These are phyloP conservation scores for Benincasa hispida DNA, from an alignment of 306 rosid genomes.

Conservation along the genomic window DNA sequence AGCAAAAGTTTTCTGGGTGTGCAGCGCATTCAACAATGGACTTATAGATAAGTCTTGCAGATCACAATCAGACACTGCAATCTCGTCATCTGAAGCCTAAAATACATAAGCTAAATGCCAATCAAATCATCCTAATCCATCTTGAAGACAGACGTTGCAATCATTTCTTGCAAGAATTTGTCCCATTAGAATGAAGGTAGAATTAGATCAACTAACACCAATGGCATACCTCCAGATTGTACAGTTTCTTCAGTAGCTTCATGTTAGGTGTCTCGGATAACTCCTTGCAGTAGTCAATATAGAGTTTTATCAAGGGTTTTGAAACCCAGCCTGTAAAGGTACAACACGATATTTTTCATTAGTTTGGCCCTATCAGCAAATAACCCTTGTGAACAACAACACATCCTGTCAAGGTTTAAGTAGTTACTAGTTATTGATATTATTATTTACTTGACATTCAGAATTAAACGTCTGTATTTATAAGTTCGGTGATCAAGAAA, in stretches of 20 bases:
- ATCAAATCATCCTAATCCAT: constrained; percentile 5
- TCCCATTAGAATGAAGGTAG: constrained; percentile 5
- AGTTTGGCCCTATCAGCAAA: neutral
- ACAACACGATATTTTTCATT: constrained; percentile 1
- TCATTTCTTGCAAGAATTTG: constrained; percentile 3
- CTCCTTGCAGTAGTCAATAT: constrained; percentile 60
- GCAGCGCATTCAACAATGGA: constrained; percentile 69
- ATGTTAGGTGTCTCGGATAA: constrained; percentile 54
- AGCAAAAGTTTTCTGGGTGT: constrained; percentile 52
- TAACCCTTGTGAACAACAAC: neutral
- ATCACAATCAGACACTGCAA: constrained; percentile 66
- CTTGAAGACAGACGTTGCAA: neutral
- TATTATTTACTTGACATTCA: neutral
- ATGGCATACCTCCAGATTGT: constrained; percentile 64
- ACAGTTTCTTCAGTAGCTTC: constrained; percentile 71
- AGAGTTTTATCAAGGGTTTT: constrained; percentile 69
- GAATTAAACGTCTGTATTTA: neutral
- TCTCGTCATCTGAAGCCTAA: constrained; percentile 90
- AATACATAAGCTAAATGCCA: constrained; percentile 10
- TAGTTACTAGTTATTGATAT: neutral
- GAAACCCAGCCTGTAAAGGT: constrained; percentile 63
- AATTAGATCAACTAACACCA: neutral
- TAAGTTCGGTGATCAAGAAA: neutral
- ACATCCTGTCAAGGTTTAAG: neutral
- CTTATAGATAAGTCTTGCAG: constrained; percentile 81